phyloP scores from a whole-genome alignment of 129 eudicot genomes.

The Chrysanthemum seticuspe region DNA sequence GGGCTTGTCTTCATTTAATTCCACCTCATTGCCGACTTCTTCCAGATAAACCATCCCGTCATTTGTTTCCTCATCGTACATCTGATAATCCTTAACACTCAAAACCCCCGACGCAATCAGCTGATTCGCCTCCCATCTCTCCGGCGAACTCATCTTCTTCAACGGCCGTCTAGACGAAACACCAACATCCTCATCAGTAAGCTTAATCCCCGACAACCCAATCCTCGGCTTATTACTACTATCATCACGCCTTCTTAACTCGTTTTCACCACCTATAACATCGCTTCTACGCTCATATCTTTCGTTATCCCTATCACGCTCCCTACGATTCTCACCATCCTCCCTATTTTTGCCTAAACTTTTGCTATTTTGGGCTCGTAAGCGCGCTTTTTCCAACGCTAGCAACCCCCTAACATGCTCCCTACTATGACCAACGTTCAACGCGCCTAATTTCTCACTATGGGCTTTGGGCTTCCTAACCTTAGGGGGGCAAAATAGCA shows the following conservation, averaged over 20 bases:
- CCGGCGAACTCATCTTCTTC: conserved; percentile 91
- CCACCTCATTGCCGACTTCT: conserved; percentile 87
- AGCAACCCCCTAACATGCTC: conserved; percentile 69
- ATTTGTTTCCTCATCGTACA: conserved; percentile 69
- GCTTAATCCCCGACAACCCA: conserved; percentile 67
- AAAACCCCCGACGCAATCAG: conserved; percentile 84
- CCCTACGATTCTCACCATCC: too few relatives aligned
- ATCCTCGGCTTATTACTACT: conserved; percentile 37
- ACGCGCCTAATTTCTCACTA: conserved; percentile 17
- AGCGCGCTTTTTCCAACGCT: conserved; percentile 19
- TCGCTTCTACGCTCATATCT: conserved; percentile 16
- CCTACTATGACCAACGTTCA: conserved; percentile 51
- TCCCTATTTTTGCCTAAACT: too few relatives aligned
- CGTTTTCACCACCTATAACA: conserved; percentile 11
- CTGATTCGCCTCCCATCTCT: conserved; percentile 88
- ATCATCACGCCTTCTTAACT: background rate
- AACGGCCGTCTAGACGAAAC: conserved; percentile 64
- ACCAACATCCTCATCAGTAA: conserved; percentile 60
- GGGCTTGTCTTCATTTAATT: conserved; percentile 82
- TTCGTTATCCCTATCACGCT: background rate
- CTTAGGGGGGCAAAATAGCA: conserved; percentile 81
- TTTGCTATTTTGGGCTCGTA: too few relatives aligned
- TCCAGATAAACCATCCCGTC: conserved; percentile 77
- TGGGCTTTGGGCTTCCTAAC: conserved; percentile 29
- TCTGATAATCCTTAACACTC: conserved; percentile 66